Evolutionary conservation across 2,329 filamentous ascomycete species (phyloP).

Genomic region (Colletotrichum graminicola): DNA sequence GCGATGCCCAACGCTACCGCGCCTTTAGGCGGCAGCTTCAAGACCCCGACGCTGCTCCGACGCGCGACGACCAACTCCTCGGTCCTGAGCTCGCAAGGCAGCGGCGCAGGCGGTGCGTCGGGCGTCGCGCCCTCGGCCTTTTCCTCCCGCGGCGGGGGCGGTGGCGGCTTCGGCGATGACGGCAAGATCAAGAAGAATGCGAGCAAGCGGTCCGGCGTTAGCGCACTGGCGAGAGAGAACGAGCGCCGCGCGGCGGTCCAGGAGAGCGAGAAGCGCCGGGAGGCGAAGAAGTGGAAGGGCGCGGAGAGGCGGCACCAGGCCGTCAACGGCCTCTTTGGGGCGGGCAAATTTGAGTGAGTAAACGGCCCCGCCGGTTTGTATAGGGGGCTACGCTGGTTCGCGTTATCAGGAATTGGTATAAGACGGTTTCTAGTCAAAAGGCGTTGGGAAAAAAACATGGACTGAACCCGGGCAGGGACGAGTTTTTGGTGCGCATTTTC

Average conservation of each 20-base stretch:
- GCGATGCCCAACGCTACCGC: conserved; percentile 51
- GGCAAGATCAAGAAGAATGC: conserved; percentile 71
- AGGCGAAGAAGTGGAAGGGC: conserved; percentile 69
- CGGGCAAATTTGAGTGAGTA: conserved; percentile 64
- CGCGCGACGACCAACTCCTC: conserved; percentile 78
- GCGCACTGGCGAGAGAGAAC: conserved; percentile 70
- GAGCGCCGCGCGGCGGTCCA: conserved; percentile 67
- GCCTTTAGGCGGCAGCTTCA: conserved; percentile 64
- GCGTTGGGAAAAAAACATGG: neutral
- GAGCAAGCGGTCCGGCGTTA: conserved; percentile 70
- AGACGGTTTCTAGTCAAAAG: neutral
- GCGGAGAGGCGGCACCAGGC: conserved; percentile 68
- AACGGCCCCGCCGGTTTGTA: neutral
- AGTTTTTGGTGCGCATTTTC: neutral
- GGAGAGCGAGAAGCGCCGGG: conserved; percentile 69
- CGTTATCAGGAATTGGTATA: neutral
- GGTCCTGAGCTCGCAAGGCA: conserved; percentile 52
- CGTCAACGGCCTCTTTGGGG: conserved; percentile 70
- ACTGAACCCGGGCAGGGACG: neutral
- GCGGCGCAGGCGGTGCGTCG: conserved; percentile 11
- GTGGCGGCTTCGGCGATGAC: conserved; percentile 55
- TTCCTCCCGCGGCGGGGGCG: conserved; percentile 25
- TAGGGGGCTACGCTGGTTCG: neutral
- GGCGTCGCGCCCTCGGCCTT: conserved; percentile 26
- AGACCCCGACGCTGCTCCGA: conserved; percentile 77